These are phyloP conservation scores for Alternaria sp. DNA, from an alignment of 2,329 filamentous ascomycete species.

Conservation along the genomic window DNA sequence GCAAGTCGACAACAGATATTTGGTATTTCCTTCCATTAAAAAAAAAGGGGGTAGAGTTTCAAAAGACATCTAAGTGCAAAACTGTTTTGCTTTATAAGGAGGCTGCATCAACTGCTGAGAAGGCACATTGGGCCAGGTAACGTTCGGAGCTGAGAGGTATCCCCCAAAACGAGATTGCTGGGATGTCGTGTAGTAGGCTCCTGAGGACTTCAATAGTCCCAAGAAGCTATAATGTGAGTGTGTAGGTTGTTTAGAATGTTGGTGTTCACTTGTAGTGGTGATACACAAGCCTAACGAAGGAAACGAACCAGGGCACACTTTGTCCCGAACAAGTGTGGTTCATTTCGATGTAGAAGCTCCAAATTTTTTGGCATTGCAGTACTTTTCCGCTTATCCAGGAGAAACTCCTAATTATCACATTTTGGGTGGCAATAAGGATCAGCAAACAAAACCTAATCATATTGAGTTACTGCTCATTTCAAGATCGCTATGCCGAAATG, in stretches of 20 bases:
- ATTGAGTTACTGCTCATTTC: background rate
- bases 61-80: background rate
- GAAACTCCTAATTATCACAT: too few species aligned
- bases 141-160: background rate
- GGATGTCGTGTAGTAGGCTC: background rate
- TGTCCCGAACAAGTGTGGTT: background rate
- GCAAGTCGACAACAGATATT: background rate
- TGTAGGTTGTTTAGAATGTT: background rate
- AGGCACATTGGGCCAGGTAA: background rate
- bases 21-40: too few species aligned
- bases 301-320: background rate
- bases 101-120: background rate
- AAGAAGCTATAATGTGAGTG: too few species aligned
- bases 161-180: background rate
- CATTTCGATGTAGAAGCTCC: too few species aligned
- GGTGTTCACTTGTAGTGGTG: background rate
- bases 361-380: too few species aligned
- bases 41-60: background rate
- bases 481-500: background rate
- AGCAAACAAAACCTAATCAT: background rate
- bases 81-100: background rate
- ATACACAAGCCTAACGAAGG: background rate
- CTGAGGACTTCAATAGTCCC: background rate
- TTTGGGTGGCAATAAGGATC: background rate
- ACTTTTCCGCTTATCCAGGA: too few species aligned